phyloP scores from a whole-genome alignment of 306 rosid species.

The Styphnolobium japonicum region DNA sequence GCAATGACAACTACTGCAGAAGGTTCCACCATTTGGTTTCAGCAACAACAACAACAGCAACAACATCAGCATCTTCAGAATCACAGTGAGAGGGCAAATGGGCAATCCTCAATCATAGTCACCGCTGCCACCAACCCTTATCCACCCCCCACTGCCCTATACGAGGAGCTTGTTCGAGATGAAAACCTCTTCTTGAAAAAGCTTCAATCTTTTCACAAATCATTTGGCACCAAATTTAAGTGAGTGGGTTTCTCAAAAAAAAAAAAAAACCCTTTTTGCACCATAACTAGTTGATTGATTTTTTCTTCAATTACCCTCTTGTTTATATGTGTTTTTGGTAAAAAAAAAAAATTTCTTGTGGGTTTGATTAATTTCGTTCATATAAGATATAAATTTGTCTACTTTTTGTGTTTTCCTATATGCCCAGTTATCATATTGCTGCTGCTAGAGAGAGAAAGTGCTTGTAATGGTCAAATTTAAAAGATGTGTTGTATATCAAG shows the following conservation, averaged over 20 bases:
- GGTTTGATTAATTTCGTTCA: neutral
- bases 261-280: neutral
- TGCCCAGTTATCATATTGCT: neutral
- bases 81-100: conserved; percentile 20
- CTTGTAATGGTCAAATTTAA: neutral
- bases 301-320: neutral
- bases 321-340: neutral
- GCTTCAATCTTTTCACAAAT: conserved; percentile 64
- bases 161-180: conserved; percentile 50
- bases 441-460: neutral
- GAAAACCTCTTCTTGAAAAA: conserved; percentile 58
- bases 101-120: conserved; percentile 11
- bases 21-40: conserved; percentile 29
- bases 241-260: conserved; percentile 1
- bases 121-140: conserved; percentile 26
- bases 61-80: neutral
- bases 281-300: neutral
- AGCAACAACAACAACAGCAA: no score
- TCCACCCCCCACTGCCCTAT: conserved; percentile 59
- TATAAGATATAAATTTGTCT: neutral
- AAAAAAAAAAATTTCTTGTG: no score
- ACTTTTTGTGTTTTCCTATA: neutral
- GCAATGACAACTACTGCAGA: conserved; percentile 14
- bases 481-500: neutral
- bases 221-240: conserved; percentile 54